A percentile compares a stretch with the other conserved stretches of the same genome.
Conservation (phyloP, 2,329 filamentous ascomycete genomes). For the Tolypocladium endophyticum region DNA sequence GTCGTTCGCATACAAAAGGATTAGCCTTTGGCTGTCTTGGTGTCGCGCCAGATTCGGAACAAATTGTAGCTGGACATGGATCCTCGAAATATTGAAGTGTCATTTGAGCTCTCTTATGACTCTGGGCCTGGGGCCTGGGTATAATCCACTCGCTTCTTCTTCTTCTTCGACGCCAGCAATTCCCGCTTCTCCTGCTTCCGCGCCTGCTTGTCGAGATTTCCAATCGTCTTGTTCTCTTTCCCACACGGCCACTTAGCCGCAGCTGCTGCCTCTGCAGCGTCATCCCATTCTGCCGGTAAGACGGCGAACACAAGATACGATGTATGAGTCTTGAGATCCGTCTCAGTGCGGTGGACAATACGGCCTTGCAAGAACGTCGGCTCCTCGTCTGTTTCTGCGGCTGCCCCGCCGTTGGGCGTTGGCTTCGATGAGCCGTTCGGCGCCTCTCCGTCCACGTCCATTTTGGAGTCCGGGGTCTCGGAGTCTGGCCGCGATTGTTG, state of each 20-base stretch:
- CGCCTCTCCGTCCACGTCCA: conserved; percentile 26
- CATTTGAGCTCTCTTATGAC: background rate
- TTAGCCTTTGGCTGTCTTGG: background rate
- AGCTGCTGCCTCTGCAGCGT: conserved; percentile 65
- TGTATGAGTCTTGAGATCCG: conserved; percentile 89
- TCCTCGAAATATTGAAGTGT: background rate
- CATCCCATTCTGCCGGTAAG: conserved; percentile 76
- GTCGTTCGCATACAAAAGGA: conserved; percentile 8
- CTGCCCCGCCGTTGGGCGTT: background rate
- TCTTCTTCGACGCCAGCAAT: conserved; percentile 35
- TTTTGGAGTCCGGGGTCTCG: conserved; percentile 24
- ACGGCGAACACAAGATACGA: conserved; percentile 94
- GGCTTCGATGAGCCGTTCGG: background rate
- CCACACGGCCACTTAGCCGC: conserved; percentile 53
- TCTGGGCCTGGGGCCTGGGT: conserved; percentile 4
- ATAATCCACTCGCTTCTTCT: conserved; percentile 21
- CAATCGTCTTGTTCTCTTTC: conserved; percentile 40
- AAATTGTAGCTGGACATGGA: background rate
- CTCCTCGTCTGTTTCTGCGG: conserved; percentile 13
- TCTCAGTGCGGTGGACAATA: conserved; percentile 70
- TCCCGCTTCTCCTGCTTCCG: conserved; percentile 48
- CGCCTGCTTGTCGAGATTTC: conserved; percentile 40
- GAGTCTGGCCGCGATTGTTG: conserved; percentile 14
- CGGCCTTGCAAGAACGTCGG: conserved; percentile 67
- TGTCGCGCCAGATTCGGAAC: background rate